A percentile compares a stretch with the other conserved stretches of the same genome.
Evolutionary conservation across 2,329 filamentous ascomycete species (phyloP).

Genomic region (Chaetothyriales sp.): DNA sequence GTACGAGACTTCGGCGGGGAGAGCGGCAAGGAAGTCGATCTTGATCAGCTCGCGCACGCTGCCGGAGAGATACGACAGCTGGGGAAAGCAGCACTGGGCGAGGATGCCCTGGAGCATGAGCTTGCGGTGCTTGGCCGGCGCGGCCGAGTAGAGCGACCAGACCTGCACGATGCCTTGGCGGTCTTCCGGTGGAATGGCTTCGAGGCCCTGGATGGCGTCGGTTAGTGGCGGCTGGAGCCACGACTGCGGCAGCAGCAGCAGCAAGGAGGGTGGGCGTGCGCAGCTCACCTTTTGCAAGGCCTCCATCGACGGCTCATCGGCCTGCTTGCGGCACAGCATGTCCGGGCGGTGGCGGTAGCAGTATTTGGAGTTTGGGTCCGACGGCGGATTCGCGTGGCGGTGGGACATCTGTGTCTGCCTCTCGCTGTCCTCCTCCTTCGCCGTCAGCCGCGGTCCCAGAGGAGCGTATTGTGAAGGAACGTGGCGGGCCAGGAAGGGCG

Average conservation of each 20-base stretch:
- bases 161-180: conserved; percentile 94
- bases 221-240: neutral
- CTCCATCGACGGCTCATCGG: conserved; percentile 92
- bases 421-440: conserved; percentile 19
- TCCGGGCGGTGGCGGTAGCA: conserved; percentile 93
- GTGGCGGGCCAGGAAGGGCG: conserved; percentile 78
- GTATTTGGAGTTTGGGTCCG: conserved; percentile 65
- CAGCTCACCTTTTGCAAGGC: conserved; percentile 53
- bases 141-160: conserved; percentile 94
- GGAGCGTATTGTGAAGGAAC: conserved; percentile 82
- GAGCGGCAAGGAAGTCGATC: conserved; percentile 84
- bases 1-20: conserved; percentile 81
- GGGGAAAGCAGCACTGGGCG: conserved; percentile 92
- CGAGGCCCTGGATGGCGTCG: conserved; percentile 41
- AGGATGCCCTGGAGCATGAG: conserved; percentile 95
- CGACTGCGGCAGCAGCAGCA: neutral
- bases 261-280: neutral
- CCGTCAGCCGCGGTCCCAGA: conserved; percentile 33
- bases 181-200: conserved; percentile 65
- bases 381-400: neutral
- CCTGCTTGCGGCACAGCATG: conserved; percentile 79
- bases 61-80: conserved; percentile 81
- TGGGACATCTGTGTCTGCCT: conserved; percentile 6
- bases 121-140: conserved; percentile 82
- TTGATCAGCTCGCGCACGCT: conserved; percentile 89